These are phyloP conservation scores for Cichorium intybus DNA, from an alignment of 140 eudicot genomes.

Conservation along the genomic window DNA sequence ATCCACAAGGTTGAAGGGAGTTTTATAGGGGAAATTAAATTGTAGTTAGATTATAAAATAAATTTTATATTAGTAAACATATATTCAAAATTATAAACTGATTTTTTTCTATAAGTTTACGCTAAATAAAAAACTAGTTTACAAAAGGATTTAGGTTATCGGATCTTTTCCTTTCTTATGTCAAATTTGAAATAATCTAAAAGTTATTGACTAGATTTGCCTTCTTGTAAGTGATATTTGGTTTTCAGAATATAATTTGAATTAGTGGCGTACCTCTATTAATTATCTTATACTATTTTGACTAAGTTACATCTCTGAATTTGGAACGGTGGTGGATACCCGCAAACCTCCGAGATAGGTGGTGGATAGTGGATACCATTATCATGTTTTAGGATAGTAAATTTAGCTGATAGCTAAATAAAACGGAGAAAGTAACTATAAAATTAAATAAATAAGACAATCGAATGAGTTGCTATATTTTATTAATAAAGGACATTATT, in stretches of 20 bases:
- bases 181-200: no score
- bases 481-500: not conserved
- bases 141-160: no score
- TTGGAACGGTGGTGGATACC: not conserved
- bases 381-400: not conserved
- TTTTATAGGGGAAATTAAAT: conserved; percentile 15
- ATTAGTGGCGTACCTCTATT: not conserved
- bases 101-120: no score
- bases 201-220: not conserved
- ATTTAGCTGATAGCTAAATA: not conserved
- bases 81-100: not conserved
- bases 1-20: conserved; percentile 11
- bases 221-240: not conserved
- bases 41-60: not conserved
- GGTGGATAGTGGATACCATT: not conserved
- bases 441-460: not conserved
- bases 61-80: not conserved
- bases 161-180: no score
- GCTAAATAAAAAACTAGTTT: not conserved
- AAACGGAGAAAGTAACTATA: not conserved
- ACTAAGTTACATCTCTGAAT: not conserved
- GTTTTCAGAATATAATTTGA: not conserved
- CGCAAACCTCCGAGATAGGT: not conserved
- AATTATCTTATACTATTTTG: conserved; percentile 1
- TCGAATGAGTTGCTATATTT: not conserved